phyloP scores from a whole-genome alignment of 805 yeast genomes.

The Sporopachydermia quercuum region DNA sequence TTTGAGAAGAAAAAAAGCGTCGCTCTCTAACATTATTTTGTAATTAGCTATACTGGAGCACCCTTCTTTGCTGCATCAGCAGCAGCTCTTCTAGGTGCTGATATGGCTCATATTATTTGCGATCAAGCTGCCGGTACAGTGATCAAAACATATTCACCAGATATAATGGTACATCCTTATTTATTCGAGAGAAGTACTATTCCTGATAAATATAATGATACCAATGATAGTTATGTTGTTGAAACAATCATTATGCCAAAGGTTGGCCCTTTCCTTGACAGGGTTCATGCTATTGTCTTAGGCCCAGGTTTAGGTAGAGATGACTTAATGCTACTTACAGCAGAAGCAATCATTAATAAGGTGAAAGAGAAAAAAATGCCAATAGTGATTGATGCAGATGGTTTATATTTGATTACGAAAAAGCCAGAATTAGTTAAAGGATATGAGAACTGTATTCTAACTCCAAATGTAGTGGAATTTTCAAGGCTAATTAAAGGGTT shows the following conservation, averaged over 20 bases:
- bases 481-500: slow-evolving; percentile 44
- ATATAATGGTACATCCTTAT: slow-evolving; percentile 93
- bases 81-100: slow-evolving; percentile 74
- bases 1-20: background rate
- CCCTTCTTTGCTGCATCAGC: slow-evolving; percentile 86
- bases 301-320: slow-evolving; percentile 96
- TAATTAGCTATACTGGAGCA: slow-evolving; percentile 70
- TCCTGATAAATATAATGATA: slow-evolving; percentile 13
- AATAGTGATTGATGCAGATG: slow-evolving; percentile 83
- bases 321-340: slow-evolving; percentile 42
- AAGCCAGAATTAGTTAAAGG: slow-evolving; percentile 40
- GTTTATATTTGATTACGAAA: slow-evolving; percentile 49
- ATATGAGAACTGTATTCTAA: slow-evolving; percentile 48
- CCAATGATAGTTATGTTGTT: slow-evolving; percentile 18
- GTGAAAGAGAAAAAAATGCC: slow-evolving; percentile 47
- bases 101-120: slow-evolving; percentile 81
- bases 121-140: slow-evolving; percentile 63
- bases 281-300: slow-evolving; percentile 70
- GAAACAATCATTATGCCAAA: slow-evolving; percentile 37
- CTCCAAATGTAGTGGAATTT: slow-evolving; percentile 87
- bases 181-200: slow-evolving; percentile 32
- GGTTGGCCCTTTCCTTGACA: slow-evolving; percentile 35
- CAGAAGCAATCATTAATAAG: slow-evolving; percentile 41
- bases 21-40: background rate
- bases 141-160: slow-evolving; percentile 81